Base-by-base conservation (phyloP, 2,329 filamentous ascomycete species). In the Gliomastix tumulicola region DNA sequence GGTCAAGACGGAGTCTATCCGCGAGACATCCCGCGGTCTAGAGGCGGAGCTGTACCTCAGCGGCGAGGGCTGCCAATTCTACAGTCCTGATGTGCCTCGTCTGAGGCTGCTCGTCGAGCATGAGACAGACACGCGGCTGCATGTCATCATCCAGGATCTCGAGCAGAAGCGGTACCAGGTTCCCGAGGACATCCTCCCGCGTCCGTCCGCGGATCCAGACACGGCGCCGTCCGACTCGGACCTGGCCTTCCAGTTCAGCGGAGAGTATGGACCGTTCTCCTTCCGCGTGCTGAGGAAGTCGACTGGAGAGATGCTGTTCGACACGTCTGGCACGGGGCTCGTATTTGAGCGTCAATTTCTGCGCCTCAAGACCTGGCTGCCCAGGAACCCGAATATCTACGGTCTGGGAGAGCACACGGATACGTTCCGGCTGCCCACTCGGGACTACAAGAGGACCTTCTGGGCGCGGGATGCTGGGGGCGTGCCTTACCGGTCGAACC, bases 321-420 rank as follows among this genome's bases (percentile, higher is more conserved):
- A 74, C 12, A 87, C 83, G 0, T 60, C 66, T 16, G 78, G 77
- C 6, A 75, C 66, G 3, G 70, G 74, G 10, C 58, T 88, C 13
- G 75, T 88, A 0, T 89, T 77, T 47, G 82, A 88, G 50, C 73
- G 88, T 44, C 84, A 88, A 48, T 88, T 87, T 54, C 74, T 88
- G 27, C 83, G 88, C 47, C 82, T 88, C 44, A 69, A 69, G 5
- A 81, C 79, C 15, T 53, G 66, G 19, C 55, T 88, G 8, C 82
- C 82, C 0, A 69, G 82, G 41, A 72, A 83, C 36, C 87, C 88
- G 56, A 87, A 88, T 43, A 54, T 88, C 0, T 87, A 88, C 43
- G 84, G 84, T 3, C 63, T 89, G 19, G 83, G 82, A 13, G 84
- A 89, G 59, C 72, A 75, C 2, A 84, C 88, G 20, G 81, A 84